Evolutionary conservation across 2,329 filamentous ascomycete genomes (phyloP), one percentile per base, ranked within the genome.

Genomic region (Alternaria novae-zelandiae): DNA sequence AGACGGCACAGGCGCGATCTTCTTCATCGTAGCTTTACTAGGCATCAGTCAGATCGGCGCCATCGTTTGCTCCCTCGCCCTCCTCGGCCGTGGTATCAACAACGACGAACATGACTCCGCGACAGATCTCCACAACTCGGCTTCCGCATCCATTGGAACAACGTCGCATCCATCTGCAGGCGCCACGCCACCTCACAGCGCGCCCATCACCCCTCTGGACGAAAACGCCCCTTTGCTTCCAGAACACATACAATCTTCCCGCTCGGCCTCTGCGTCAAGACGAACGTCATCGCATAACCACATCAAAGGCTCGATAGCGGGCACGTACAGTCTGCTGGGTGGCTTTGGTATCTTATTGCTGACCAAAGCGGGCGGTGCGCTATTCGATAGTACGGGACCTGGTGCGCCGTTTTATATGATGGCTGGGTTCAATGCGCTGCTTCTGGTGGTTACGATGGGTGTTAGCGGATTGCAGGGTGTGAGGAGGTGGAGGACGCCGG

Each of bases 31-130:
- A 45, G 88, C 90, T 0, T 82, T 97, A 17, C 88, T 98, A 43
- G 96, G 96, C 13, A 88, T 97, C 74, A 96, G 93, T 73, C 96
- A 99, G 80, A 98, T 99, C 65, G 96, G 95, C 3, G 91, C 94
- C 11, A 98, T 99, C 63, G 96, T 99, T 1, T 97, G 94, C 82
- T 97, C 93, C 68, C 86, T 99, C n/a, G 94, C 92, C 1, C 88
- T 96, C 1, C 86, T 99, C 3, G 93, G 93, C 41, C 89, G 89
- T 15, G 94, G 94, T 5, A 90, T 98, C 21, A 84, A 96, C 54
- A 80, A 80, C 70, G 82, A 82, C 61, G 81, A 82, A 64, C 57
- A 44, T 4, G 0, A 56, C 47, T 66, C 50, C 17, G 65, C 61
- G 20, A 17, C 36, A 17, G 36, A 41, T 41, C 36, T 17, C 36